phyloP scores from a whole-genome alignment of 441 rosid genomes.

The Erodium moschatum region DNA sequence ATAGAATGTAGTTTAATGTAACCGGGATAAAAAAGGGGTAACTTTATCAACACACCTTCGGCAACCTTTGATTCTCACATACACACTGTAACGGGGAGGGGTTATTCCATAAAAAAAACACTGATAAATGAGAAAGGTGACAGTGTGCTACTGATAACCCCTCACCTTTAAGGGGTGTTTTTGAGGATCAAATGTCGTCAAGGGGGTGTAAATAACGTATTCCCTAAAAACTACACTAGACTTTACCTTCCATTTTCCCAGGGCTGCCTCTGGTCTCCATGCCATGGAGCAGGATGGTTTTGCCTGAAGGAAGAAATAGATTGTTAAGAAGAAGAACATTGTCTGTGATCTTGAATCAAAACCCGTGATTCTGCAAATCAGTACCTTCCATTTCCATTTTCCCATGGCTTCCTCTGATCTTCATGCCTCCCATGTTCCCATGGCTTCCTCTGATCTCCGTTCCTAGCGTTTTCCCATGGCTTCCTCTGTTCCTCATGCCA shows the following conservation, averaged over 20 bases:
- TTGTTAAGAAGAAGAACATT: neutral
- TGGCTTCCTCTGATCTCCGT: slow-evolving; percentile 50
- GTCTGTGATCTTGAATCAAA: neutral
- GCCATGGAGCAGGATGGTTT: neutral
- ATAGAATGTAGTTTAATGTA: neutral
- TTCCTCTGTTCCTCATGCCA: slow-evolving; percentile 80
- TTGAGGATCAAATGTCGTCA: too few relatives aligned
- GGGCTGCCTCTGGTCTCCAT: neutral
- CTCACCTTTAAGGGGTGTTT: too few relatives aligned
- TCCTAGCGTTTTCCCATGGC: slow-evolving; percentile 32
- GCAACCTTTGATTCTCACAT: too few relatives aligned
- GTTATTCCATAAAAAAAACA: too few relatives aligned
- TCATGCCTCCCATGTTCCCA: neutral
- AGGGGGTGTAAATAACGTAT: too few relatives aligned
- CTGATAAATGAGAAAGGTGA: too few relatives aligned
- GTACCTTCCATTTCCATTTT: neutral
- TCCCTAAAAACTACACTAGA: neutral
- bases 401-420: too few relatives aligned
- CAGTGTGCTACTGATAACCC: too few relatives aligned
- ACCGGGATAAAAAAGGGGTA: neutral
- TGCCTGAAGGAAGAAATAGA: neutral
- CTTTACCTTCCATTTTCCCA: slow-evolving; percentile 24
- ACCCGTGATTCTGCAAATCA: neutral
- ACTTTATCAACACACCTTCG: too few relatives aligned
- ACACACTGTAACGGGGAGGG: too few relatives aligned